phyloP scores from a whole-genome alignment of 73 alveolate genomes.

The Tetrahymena thermophila region DNA sequence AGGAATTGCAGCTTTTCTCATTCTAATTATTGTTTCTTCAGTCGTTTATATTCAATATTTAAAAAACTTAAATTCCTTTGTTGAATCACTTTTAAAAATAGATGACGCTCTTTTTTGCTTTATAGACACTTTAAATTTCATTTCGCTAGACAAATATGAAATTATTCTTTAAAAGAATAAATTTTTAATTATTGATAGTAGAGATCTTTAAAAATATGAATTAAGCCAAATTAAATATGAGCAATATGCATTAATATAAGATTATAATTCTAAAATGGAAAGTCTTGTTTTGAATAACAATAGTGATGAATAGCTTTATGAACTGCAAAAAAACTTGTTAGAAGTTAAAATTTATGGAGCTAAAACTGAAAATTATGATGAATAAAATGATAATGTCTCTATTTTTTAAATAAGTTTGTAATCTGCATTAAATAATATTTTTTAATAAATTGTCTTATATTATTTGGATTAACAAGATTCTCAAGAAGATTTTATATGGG shows the following conservation, averaged over 20 bases:
- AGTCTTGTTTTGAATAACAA: neutral
- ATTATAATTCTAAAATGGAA: neutral
- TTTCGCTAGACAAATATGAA: neutral
- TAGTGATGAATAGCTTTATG: neutral
- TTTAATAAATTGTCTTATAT: no score
- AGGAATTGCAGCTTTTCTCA: neutral
- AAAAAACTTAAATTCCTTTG: neutral
- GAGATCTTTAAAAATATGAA: neutral
- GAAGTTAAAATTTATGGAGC: neutral
- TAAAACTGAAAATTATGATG: neutral
- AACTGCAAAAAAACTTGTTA: neutral
- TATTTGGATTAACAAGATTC: neutral
- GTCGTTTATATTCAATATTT: neutral
- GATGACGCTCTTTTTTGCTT: neutral
- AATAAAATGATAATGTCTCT: neutral
- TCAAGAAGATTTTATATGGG: neutral
- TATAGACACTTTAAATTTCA: neutral
- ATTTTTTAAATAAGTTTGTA: no score
- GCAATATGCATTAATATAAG: neutral
- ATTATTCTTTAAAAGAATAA: neutral
- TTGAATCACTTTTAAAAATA: neutral
- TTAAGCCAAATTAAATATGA: neutral
- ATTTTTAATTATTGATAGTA: neutral
- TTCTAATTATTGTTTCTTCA: neutral
- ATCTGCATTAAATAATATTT: neutral